A percentile compares a stretch with the other conserved stretches of the same genome.
phyloP scores from a whole-genome alignment of 345 rosid species.

The Arabidopsis thaliana region TAIR10.1 NC_003076.8:7143001-7143500 shows the following conservation, averaged over 20 bases:
- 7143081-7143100: conserved; percentile 60
- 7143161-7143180: not conserved
- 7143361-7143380: not conserved
- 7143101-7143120: conserved; percentile 50
- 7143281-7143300: conserved; percentile 30
- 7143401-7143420: conserved; percentile 37
- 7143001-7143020: conserved; percentile 48
- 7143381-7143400: conserved; percentile 43
- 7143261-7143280: conserved; percentile 39
- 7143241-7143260: conserved; percentile 18
- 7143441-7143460: conserved; percentile 21
- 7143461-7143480: not conserved
- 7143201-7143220: conserved; percentile 12
- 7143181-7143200: conserved; percentile 22
- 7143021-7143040: not conserved
- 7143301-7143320: not conserved
- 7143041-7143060: conserved; percentile 68
- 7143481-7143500: conserved; percentile 40
- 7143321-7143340: conserved; percentile 15
- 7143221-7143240: conserved; percentile 19
- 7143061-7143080: conserved; percentile 56
- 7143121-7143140: not conserved
- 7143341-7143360: not conserved
- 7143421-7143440: conserved; percentile 44
- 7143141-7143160: not conserved